phyloP scores from a whole-genome alignment of 176 grass and related monocot genomes.

The Cenchrus fungigraminus region DNA sequence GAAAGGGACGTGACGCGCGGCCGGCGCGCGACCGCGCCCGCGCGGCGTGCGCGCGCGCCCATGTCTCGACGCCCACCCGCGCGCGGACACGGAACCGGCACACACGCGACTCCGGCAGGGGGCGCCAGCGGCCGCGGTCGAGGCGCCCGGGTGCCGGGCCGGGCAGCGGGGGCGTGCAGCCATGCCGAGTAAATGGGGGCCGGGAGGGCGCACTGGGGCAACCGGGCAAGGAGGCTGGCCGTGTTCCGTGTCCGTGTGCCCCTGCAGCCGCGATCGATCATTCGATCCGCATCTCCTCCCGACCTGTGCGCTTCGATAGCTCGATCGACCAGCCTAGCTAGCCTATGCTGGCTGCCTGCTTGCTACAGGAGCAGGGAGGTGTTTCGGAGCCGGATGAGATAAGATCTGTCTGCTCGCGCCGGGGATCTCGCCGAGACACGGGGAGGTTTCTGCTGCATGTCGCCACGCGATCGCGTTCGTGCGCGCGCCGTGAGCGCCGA shows the following conservation, averaged over 20 bases:
- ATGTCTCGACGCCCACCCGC: constrained; percentile 31
- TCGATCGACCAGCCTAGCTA: neutral
- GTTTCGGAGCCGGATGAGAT: constrained; percentile 21
- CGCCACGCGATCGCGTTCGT: neutral
- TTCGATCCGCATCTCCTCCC: neutral
- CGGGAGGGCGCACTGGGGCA: neutral
- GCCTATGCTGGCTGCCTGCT: neutral
- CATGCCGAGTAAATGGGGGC: constrained; percentile 40
- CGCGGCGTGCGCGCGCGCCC: constrained; percentile 27
- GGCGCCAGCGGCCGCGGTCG: too few relatives aligned
- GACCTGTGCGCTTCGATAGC: neutral
- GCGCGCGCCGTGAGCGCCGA: neutral
- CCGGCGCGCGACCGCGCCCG: constrained; percentile 3
- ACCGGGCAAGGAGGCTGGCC: neutral
- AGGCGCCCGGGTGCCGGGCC: neutral
- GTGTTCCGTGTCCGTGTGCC: neutral
- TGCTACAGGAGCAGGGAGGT: constrained; percentile 3
- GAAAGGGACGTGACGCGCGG: constrained; percentile 42
- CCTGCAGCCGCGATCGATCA: neutral
- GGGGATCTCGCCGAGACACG: neutral
- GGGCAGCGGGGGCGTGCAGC: neutral
- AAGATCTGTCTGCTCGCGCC: constrained; percentile 7
- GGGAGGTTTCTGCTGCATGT: neutral
- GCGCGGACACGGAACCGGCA: constrained; percentile 42
- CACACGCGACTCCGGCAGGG: neutral